Evolutionary conservation across 1,139 yeast species (phyloP).

Genomic region (Yamadazyma trypodendri): DNA sequence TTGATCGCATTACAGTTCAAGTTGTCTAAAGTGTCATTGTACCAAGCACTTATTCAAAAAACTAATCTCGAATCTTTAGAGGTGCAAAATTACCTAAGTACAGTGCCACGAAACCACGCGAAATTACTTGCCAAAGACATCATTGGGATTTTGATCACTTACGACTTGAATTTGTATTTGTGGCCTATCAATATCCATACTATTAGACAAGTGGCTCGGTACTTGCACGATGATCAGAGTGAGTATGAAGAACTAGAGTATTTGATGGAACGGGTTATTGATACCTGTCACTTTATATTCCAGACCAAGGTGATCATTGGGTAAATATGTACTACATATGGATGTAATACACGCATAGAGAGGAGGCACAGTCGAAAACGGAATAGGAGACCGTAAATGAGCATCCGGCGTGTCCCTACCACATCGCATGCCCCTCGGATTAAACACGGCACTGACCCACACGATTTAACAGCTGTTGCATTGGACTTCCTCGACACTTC

Average conservation of each 20-base stretch:
- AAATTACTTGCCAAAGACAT: constrained; percentile 35
- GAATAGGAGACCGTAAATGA: no score
- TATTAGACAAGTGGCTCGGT: constrained; percentile 29
- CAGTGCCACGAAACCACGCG: constrained; percentile 25
- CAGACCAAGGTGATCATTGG: constrained; percentile 18
- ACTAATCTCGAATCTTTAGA: constrained; percentile 16
- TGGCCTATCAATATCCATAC: constrained; percentile 40
- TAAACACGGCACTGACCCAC: no score
- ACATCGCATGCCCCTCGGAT: no score
- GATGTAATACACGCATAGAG: no score
- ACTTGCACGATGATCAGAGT: constrained; percentile 27
- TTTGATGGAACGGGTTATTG: constrained; percentile 26
- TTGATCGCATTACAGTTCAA: constrained; percentile 31
- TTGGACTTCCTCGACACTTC: no score
- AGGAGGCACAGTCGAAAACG: no score
- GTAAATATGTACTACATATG: no score
- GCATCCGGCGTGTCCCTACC: no score
- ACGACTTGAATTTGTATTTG: constrained; percentile 29
- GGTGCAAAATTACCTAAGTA: constrained; percentile 21
- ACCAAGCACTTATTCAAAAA: constrained; percentile 26
- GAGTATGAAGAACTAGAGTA: constrained; percentile 26
- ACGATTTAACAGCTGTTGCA: no score
- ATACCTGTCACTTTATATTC: constrained; percentile 25
- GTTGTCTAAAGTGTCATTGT: constrained; percentile 31
- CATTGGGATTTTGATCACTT: constrained; percentile 38